Percentiles rank a stretch among this genome's conserved stretches.
Conservation (phyloP, 2,329 filamentous ascomycete genomes). For the Monosporascus sp. region DNA sequence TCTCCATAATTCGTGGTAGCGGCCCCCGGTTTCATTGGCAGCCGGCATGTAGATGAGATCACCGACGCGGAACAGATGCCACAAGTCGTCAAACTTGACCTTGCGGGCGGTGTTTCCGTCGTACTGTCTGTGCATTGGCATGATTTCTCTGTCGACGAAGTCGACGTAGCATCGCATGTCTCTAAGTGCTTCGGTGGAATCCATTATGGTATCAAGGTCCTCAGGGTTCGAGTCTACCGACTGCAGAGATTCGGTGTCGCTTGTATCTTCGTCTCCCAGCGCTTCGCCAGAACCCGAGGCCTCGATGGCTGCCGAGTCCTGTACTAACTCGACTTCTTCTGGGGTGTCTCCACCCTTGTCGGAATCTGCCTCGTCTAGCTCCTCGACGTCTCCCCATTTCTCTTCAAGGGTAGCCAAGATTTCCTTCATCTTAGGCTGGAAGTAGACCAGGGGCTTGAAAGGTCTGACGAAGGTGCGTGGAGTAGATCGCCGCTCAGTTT, state of each 20-base stretch:
- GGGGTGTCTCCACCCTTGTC: conserved; percentile 18
- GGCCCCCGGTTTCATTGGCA: conserved; percentile 27
- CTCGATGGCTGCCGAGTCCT: conserved; percentile 11
- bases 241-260: conserved; percentile 27
- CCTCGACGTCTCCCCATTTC: conserved; percentile 35
- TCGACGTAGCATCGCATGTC: conserved; percentile 39
- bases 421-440: conserved; percentile 36
- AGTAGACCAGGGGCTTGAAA: conserved; percentile 35
- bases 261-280: conserved; percentile 13
- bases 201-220: conserved; percentile 31
- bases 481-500: conserved; percentile 29
- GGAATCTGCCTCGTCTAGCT: conserved; percentile 22
- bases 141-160: conserved; percentile 37
- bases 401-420: conserved; percentile 33
- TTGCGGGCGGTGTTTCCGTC: conserved; percentile 22
- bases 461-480: conserved; percentile 36
- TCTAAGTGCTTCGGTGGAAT: conserved; percentile 32
- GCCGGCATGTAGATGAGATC: conserved; percentile 37
- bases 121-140: conserved; percentile 29
- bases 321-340: conserved; percentile 24
- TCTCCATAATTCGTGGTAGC: conserved; percentile 35
- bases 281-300: conserved; percentile 3
- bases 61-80: conserved; percentile 35
- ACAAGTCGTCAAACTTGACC: conserved; percentile 37
- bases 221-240: conserved; percentile 33